These are phyloP conservation scores for Cochlearia excelsa DNA, from an alignment of 345 rosid genomes.

Conservation along the genomic window DNA sequence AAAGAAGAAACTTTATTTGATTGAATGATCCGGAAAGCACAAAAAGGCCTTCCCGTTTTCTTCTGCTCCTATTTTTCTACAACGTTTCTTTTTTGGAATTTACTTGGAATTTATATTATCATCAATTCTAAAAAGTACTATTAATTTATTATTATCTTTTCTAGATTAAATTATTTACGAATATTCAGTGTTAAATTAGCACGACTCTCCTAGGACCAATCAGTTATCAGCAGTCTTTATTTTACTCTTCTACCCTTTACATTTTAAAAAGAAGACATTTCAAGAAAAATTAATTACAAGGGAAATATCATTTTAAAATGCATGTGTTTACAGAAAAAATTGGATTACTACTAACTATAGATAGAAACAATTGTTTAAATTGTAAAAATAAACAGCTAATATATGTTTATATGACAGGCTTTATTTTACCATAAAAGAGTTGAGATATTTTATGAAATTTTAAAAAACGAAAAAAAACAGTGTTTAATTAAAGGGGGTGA, in stretches of 20 bases:
- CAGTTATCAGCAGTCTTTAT: not conserved
- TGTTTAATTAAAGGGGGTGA: too few species aligned
- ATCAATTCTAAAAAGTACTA: not conserved
- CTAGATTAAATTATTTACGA: not conserved
- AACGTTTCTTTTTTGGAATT: conserved; percentile 17
- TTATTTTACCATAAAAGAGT: too few species aligned
- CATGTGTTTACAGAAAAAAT: not conserved
- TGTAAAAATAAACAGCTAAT: too few species aligned
- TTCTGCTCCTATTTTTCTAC: conserved; percentile 28
- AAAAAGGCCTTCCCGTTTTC: conserved; percentile 25
- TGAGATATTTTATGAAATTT: too few species aligned
- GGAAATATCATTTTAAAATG: not conserved
- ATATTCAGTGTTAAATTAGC: not conserved
- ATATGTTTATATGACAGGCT: too few species aligned
- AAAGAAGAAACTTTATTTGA: conserved; percentile 11
- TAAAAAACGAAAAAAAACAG: too few species aligned
- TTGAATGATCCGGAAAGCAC: conserved; percentile 7
- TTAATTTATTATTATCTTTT: not conserved
- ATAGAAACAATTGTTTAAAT: too few species aligned
- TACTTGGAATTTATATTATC: too few species aligned
- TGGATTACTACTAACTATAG: too few species aligned
- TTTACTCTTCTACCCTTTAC: conserved; percentile 3
- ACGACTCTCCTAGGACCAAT: conserved; percentile 1
- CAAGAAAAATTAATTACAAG: not conserved
- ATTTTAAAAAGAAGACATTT: too few species aligned